A percentile compares a stretch with the other conserved stretches of the same genome.
Conservation (phyloP, 2,329 filamentous ascomycete species). For the Pseudogymnoascus sp. region DNA sequence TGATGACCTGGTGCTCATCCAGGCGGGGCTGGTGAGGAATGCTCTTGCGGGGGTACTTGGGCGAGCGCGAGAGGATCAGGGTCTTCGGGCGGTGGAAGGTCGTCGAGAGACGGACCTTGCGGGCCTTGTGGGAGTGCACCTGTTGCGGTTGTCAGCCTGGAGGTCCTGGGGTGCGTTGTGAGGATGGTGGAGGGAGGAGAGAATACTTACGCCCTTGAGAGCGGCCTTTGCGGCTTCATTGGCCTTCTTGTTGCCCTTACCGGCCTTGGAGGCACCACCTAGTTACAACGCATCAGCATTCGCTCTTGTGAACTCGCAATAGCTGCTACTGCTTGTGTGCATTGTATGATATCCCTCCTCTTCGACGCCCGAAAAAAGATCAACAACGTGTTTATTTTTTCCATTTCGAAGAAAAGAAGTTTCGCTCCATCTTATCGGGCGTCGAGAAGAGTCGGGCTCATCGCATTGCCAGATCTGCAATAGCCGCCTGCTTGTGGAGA, state of each 20-base stretch:
- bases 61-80: slow-evolving; percentile 77
- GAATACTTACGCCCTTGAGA: slow-evolving; percentile 78
- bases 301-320: slow-evolving; percentile 68
- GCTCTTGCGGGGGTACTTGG: slow-evolving; percentile 96
- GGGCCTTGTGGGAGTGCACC: slow-evolving; percentile 74
- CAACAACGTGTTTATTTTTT: background rate
- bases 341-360: slow-evolving; percentile 17
- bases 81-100: slow-evolving; percentile 99
- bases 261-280: slow-evolving; percentile 47
- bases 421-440: slow-evolving; percentile 5
- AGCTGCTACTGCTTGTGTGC: slow-evolving; percentile 58
- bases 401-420: slow-evolving; percentile 12
- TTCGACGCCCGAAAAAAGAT: slow-evolving; percentile 7
- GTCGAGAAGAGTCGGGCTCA: slow-evolving; percentile 13
- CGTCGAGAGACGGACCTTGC: slow-evolving; percentile 86
- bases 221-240: slow-evolving; percentile 91
- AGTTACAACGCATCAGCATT: slow-evolving; percentile 59
- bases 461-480: slow-evolving; percentile 15
- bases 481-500: background rate
- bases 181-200: slow-evolving; percentile 36
- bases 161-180: background rate
- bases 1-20: slow-evolving; percentile 95
- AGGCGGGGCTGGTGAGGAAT: slow-evolving; percentile 83
- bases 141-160: slow-evolving; percentile 31
- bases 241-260: slow-evolving; percentile 74